Conservation (phyloP, 2,329 filamentous ascomycete genomes). For the Aspergillus oerlinghausenensis region DNA sequence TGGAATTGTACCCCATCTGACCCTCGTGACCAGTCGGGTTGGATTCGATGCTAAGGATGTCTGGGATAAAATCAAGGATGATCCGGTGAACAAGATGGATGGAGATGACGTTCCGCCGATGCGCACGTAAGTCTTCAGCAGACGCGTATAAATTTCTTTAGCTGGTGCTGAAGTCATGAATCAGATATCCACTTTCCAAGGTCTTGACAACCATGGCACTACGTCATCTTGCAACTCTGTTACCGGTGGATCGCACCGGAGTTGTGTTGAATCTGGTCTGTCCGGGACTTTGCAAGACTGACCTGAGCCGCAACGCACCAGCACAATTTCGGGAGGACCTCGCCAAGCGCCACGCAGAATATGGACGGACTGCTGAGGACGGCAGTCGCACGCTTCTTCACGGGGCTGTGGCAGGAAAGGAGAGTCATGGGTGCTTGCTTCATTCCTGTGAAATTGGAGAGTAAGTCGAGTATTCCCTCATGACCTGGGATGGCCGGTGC, state of each 20-base stretch:
- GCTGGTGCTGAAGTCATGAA: conserved; percentile 9
- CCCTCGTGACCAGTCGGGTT: conserved; percentile 16
- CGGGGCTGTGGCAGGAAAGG: conserved; percentile 22
- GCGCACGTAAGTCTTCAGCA: background rate
- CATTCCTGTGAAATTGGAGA: background rate
- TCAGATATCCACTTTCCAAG: conserved; percentile 32
- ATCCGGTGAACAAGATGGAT: conserved; percentile 16
- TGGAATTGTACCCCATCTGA: conserved; percentile 15
- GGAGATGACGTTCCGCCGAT: conserved; percentile 3
- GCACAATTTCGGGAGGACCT: conserved; percentile 21
- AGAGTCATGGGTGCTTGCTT: conserved; percentile 20
- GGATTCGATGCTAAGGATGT: conserved; percentile 11
- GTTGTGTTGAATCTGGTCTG: conserved; percentile 32
- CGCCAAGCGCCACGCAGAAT: background rate
- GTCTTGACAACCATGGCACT: conserved; percentile 29
- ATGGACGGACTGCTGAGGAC: conserved; percentile 25
- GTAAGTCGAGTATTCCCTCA: background rate
- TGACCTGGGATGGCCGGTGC: background rate
- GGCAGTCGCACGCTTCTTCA: conserved; percentile 28
- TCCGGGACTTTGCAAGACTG: conserved; percentile 27
- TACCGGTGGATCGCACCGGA: conserved; percentile 18
- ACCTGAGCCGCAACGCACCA: conserved; percentile 20
- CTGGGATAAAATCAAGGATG: conserved; percentile 18
- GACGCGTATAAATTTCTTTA: background rate
- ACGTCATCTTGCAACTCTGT: conserved; percentile 22